Percentiles rank a stretch among this genome's conserved stretches.
Conservation (phyloP, 257 asterid species). For the Solanum peruvianum region DNA sequence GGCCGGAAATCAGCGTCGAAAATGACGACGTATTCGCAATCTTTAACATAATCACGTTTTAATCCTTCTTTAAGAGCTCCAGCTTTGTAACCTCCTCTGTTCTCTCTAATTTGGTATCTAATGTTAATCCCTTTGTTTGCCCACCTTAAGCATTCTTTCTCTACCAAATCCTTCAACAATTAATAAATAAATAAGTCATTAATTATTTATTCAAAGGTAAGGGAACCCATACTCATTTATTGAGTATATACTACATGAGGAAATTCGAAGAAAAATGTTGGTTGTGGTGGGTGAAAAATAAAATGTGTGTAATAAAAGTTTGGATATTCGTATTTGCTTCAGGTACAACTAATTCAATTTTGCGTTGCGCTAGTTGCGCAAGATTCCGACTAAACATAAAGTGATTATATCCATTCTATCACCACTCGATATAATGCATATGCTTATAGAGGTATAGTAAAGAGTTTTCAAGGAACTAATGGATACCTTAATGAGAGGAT, state of each 20-base stretch:
- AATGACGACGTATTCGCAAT: constrained; percentile 76
- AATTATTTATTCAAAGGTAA: neutral
- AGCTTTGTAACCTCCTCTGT: constrained; percentile 89
- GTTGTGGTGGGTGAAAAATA: neutral
- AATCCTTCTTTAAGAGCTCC: constrained; percentile 97
- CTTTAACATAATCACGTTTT: constrained; percentile 57
- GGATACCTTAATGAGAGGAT: constrained; percentile 50
- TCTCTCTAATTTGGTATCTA: constrained; percentile 65
- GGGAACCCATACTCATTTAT: neutral
- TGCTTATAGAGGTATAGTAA: neutral
- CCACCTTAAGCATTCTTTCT: constrained; percentile 87
- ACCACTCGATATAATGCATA: too few relatives aligned
- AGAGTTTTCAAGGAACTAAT: too few relatives aligned
- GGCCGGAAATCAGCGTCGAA: constrained; percentile 96
- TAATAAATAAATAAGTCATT: neutral
- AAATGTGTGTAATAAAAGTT: neutral
- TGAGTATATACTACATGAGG: neutral
- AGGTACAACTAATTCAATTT: neutral
- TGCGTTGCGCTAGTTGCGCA: neutral
- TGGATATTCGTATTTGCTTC: neutral
- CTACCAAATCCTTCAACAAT: constrained; percentile 65
- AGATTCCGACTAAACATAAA: neutral
- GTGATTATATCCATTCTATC: neutral
- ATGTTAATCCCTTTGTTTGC: constrained; percentile 78
- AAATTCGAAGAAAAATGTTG: neutral